Evolutionary conservation across 2,329 filamentous ascomycete genomes (phyloP).

Genomic region (Penicillium sp.): DNA sequence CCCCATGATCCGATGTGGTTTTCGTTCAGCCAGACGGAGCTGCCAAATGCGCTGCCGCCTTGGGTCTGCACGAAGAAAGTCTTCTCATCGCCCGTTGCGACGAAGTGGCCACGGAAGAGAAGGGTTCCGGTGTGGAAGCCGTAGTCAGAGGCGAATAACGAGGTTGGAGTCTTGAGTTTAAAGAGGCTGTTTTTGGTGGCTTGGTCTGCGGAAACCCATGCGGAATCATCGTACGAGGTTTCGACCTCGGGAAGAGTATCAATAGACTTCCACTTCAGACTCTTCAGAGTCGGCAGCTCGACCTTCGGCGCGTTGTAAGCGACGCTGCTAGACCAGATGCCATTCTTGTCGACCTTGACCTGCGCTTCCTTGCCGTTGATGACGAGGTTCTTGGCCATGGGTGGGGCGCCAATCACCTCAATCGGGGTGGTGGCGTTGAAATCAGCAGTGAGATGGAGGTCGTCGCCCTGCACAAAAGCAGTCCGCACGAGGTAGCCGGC

Average conservation of each 20-base stretch:
- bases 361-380: conserved; percentile 56
- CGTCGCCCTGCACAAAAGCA: conserved; percentile 54
- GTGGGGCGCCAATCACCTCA: conserved; percentile 64
- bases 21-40: conserved; percentile 63
- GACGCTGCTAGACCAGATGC: conserved; percentile 52
- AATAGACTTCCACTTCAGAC: conserved; percentile 64
- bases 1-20: conserved; percentile 63
- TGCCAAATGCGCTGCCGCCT: conserved; percentile 66
- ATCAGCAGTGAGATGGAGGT: conserved; percentile 65
- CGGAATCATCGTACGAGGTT: conserved; percentile 63
- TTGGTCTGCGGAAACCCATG: conserved; percentile 62
- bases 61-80: conserved; percentile 58
- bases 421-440: conserved; percentile 66
- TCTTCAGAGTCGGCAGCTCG: conserved; percentile 55
- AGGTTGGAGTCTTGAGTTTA: conserved; percentile 60
- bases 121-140: conserved; percentile 69
- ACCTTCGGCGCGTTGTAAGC: conserved; percentile 52
- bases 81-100: conserved; percentile 58
- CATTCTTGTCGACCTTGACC: conserved; percentile 42
- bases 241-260: conserved; percentile 70
- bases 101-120: conserved; percentile 68
- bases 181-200: conserved; percentile 59
- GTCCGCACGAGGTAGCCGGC: conserved; percentile 43
- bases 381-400: conserved; percentile 53
- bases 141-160: conserved; percentile 69